Evolutionary conservation across 306 rosid genomes (phyloP), one percentile per base, ranked within the genome.

Genomic region (Cicer cuneatum): DNA sequence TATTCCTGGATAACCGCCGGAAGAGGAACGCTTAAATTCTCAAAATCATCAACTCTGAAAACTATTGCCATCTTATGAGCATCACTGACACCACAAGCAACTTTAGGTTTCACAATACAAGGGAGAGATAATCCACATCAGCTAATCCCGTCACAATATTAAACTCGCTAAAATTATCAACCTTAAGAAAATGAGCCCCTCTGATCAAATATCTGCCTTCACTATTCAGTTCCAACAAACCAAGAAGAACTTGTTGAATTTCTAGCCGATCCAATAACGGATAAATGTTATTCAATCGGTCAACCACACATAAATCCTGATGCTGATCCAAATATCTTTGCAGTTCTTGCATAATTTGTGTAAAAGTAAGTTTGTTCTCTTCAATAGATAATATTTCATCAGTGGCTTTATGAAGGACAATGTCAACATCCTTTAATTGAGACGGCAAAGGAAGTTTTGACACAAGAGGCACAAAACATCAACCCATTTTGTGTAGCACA

Each of bases 1-100:
- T 94, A 94, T 85, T 91, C 98, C 88, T 91, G 97, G 78, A 94
- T 81, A 81, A 94, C 78, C 49, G 96, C 93, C 1, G 98, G 96
- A 81, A 94, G 96, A 67, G 96, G 98, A 86, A 94, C 97, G 5
- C 58, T 70, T 77, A 91, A 69, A 64, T 76, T 84, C 83, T 85
- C 86, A 37, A 94, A 85, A 81, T 94, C 93, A 68, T 86, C 87
- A 39, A 69, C 81, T 72, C 75, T 80, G 85, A 91, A 94, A 64
- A 91, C 83, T 71, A 94, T 90, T 78, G 96, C 97, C 98, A 91
- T 94, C 74, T 80, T 88, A 77, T 94, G 98, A 48, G 97, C 92
- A 76, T 86, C 84, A 57, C 91, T 80, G 48, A 90, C 89, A 54
- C 98, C 97, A 76, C 98, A 91, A 71, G 98, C 96, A 87, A 90